Percentiles rank a stretch among this genome's conserved stretches.
Conservation (phyloP, 345 rosid genomes). For the Syzygium aromaticum region DNA sequence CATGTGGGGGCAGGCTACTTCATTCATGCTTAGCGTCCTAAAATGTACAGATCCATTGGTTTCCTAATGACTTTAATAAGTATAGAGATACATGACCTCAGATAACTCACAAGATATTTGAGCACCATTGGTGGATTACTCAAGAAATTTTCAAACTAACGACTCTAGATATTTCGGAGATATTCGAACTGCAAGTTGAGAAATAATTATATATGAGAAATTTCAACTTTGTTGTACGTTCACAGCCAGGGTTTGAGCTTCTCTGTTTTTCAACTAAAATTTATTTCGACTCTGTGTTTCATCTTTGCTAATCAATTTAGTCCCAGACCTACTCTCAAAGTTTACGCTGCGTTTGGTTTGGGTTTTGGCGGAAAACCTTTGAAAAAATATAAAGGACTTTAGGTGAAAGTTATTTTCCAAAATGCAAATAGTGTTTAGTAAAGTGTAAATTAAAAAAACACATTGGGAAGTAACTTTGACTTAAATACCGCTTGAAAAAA, state of each 20-base stretch:
- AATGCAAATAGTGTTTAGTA: too few species aligned
- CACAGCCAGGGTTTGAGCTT: neutral
- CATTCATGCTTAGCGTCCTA: neutral
- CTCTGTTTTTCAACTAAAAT: neutral
- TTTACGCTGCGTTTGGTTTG: neutral
- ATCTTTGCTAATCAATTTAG: neutral
- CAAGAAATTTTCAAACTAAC: neutral
- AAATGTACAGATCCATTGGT: neutral
- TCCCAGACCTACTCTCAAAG: neutral
- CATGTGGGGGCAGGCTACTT: neutral
- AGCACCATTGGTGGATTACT: neutral
- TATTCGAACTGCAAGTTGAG: neutral
- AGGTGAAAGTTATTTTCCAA: too few species aligned
- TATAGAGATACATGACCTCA: neutral
- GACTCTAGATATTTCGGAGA: neutral
- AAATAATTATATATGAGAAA: neutral
- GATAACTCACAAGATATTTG: neutral
- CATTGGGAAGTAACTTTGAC: too few species aligned
- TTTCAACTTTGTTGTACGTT: neutral
- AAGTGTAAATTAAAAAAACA: too few species aligned
- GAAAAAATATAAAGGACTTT: too few species aligned
- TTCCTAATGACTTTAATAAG: neutral
- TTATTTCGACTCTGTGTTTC: neutral
- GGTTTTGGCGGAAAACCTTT: too few species aligned
- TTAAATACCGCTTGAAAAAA: too few species aligned